Percentiles rank a stretch among this genome's conserved stretches.
These are phyloP conservation scores for Celoporthe dispersa DNA, from an alignment of 2,329 filamentous ascomycete species.

Conservation along the genomic window DNA sequence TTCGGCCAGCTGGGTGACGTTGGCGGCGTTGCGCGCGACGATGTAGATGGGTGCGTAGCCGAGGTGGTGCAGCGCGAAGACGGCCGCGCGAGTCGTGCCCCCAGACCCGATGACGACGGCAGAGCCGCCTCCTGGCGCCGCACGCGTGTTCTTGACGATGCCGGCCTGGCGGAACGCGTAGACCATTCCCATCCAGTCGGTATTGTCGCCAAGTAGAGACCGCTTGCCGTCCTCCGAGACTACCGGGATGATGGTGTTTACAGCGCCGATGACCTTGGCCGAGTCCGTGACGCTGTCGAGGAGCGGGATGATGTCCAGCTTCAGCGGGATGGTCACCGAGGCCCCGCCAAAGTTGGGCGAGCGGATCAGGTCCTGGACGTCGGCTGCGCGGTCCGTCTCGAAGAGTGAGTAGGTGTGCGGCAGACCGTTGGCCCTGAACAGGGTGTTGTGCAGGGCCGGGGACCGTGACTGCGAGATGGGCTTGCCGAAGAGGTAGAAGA, in stretches of 20 bases:
- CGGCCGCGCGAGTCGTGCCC: slow-evolving; percentile 87
- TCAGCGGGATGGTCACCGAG: slow-evolving; percentile 94
- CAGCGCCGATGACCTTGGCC: slow-evolving; percentile 82
- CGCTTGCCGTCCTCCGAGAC: slow-evolving; percentile 46
- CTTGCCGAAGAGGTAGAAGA: slow-evolving; percentile 86
- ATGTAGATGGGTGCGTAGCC: slow-evolving; percentile 87
- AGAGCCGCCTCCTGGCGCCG: slow-evolving; percentile 44
- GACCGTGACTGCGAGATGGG: slow-evolving; percentile 84
- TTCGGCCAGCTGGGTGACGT: slow-evolving; percentile 68
- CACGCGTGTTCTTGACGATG: slow-evolving; percentile 47
- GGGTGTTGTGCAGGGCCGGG: slow-evolving; percentile 84
- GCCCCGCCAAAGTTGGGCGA: slow-evolving; percentile 83
- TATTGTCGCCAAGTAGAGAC: slow-evolving; percentile 83
- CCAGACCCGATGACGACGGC: slow-evolving; percentile 89
- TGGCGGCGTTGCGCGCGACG: slow-evolving; percentile 74
- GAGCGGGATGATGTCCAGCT: slow-evolving; percentile 81
- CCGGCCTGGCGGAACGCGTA: slow-evolving; percentile 75
- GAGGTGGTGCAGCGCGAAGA: slow-evolving; percentile 84
- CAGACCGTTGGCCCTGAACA: slow-evolving; percentile 77
- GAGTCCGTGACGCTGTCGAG: slow-evolving; percentile 81
- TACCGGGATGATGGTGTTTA: slow-evolving; percentile 86
- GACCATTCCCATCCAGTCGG: slow-evolving; percentile 93
- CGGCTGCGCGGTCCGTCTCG: slow-evolving; percentile 70
- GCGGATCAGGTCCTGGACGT: slow-evolving; percentile 69
- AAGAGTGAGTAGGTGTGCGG: slow-evolving; percentile 79